Evolutionary conservation across 257 asterid genomes (phyloP), one percentile per base, ranked within the genome.

Genomic region (Apocynum venetum): DNA sequence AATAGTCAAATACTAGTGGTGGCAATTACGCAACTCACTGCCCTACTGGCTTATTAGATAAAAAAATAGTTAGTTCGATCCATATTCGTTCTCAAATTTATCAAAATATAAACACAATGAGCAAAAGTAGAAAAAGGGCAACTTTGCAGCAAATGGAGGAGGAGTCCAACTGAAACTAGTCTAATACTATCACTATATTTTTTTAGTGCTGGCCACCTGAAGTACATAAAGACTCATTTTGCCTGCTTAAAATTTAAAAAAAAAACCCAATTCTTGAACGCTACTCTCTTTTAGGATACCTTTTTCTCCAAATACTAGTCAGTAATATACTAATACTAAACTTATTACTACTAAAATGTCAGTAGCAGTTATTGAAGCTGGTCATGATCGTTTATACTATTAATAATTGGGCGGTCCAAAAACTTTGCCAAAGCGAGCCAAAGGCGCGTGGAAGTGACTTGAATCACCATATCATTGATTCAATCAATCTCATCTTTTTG

Each of bases 391-490:
- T n/a, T 57, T 64, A 44, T 68, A 41, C 36, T 69, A 51, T 68
- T 52, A 20, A 11, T 41, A 35, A 53, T 44, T 77, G 61, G 41
- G 25, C 51, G 76, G 80, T 53, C 55, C 35, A 5, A 19, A 43
- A 19, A 38, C 20, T 41, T 63, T 51, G 31, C 10, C 20, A 79
- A 63, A 63, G 52, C 63, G 31, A 44, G 64, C 25, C 19, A 48
- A 47, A 59, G 72, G 72, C 77, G 71, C 72, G 72, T 47, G 81
- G 72, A 71, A 14, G 46, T 8, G 25, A 47, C 61, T 13, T 25
- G 48, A 25, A 25, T 25, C 31, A 25, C 31, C 31, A 25, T 25
- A 25, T 47, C 83, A 74, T 44, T 43, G 47, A 74, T 53, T 40
- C 44, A 13, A 8, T 72, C 41, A 52, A 65, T 25, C 64, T 25